Percentiles rank a stretch among this genome's conserved stretches.
Evolutionary conservation across 257 asterid species (phyloP).

Genomic region (Rauvolfia tetraphylla): DNA sequence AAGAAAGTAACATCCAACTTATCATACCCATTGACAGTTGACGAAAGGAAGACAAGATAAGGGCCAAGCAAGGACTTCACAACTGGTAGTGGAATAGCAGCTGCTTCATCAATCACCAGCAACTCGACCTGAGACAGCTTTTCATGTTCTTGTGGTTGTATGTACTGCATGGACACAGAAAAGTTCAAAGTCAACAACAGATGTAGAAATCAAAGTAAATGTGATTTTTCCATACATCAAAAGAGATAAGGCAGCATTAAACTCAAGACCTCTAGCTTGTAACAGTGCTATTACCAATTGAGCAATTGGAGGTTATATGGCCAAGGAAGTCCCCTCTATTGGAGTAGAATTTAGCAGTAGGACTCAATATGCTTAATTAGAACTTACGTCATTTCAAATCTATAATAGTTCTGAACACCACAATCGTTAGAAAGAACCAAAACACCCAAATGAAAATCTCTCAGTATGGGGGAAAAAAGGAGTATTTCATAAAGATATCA

Average conservation of each 20-base stretch:
- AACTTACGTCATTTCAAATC: not conserved
- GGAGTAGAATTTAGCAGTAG: not conserved
- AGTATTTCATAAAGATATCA: not conserved
- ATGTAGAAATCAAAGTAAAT: constrained; percentile 3
- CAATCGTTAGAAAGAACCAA: not conserved
- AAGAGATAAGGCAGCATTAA: not conserved
- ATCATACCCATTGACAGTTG: constrained; percentile 88
- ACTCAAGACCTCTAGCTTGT: not conserved
- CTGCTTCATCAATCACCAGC: constrained; percentile 96
- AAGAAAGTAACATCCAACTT: not conserved
- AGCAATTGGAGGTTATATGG: not conserved
- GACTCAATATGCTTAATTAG: not conserved
- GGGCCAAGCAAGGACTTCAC: constrained; percentile 97
- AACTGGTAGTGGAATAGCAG: constrained; percentile 93
- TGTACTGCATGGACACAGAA: constrained; percentile 48
- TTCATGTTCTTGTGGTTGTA: constrained; percentile 79
- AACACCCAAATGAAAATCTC: not conserved
- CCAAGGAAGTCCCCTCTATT: not conserved
- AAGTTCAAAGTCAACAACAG: not conserved
- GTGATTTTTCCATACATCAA: not conserved
- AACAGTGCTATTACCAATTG: not conserved
- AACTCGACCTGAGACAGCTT: constrained; percentile 95
- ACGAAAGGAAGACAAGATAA: constrained; percentile 91
- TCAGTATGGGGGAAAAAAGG: not conserved
- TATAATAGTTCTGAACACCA: not conserved